Conservation (phyloP, 495 filamentous ascomycete genomes). For the Aspergillus incahuasiensis region DNA sequence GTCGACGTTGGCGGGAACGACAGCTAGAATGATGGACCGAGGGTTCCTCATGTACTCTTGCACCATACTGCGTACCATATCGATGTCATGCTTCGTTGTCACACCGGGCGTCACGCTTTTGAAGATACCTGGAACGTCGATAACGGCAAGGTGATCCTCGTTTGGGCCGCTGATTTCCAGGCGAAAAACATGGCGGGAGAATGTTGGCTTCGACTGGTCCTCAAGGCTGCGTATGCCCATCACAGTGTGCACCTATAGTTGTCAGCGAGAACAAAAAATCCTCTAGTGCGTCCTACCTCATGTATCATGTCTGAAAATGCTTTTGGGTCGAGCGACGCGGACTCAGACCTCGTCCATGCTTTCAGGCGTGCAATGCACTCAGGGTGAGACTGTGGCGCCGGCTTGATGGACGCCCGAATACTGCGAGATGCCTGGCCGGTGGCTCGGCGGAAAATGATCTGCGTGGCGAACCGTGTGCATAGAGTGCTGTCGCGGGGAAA, state of each 20-base stretch:
- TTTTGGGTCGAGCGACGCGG: slow-evolving; percentile 8
- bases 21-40: slow-evolving; percentile 55
- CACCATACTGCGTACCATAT: slow-evolving; percentile 50
- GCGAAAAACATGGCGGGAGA: slow-evolving; percentile 54
- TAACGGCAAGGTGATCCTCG: slow-evolving; percentile 54
- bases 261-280: too few species aligned
- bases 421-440: background rate
- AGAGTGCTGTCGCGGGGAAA: slow-evolving; percentile 41
- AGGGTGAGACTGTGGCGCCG: slow-evolving; percentile 11
- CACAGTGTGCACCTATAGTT: slow-evolving; percentile 21
- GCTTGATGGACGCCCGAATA: slow-evolving; percentile 2
- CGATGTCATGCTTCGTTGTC: slow-evolving; percentile 47
- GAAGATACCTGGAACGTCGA: slow-evolving; percentile 64
- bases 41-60: slow-evolving; percentile 47
- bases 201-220: slow-evolving; percentile 26
- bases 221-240: slow-evolving; percentile 28
- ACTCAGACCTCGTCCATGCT: slow-evolving; percentile 16
- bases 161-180: slow-evolving; percentile 56
- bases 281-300: slow-evolving; percentile 30
- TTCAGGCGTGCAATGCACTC: slow-evolving; percentile 17
- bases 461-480: slow-evolving; percentile 45
- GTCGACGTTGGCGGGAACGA: slow-evolving; percentile 60
- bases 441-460: slow-evolving; percentile 45
- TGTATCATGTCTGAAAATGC: slow-evolving; percentile 19
- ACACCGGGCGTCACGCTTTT: slow-evolving; percentile 45